Evolutionary conservation across 768 basidiomycete genomes (phyloP).

Genomic region (Clitopilus hobsonii): DNA sequence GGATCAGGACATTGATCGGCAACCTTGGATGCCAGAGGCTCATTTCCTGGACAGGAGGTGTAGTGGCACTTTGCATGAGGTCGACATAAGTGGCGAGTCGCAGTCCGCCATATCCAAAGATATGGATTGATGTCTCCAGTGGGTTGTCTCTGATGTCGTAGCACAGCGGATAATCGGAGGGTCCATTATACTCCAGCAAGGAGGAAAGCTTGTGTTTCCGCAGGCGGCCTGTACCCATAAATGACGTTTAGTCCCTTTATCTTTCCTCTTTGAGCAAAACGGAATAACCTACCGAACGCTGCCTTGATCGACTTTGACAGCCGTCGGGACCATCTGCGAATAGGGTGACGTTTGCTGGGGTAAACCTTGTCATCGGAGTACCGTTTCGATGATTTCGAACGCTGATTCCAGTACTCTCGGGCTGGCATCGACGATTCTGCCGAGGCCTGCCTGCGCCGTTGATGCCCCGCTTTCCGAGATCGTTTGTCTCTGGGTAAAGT

Average conservation of each 20-base stretch:
- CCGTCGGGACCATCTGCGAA: background rate
- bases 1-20: slow-evolving; percentile 51
- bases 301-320: background rate
- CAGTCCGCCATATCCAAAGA: slow-evolving; percentile 7
- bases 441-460: background rate
- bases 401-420: background rate
- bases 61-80: slow-evolving; percentile 32
- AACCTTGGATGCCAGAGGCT: slow-evolving; percentile 42
- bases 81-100: slow-evolving; percentile 15
- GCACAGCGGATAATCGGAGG: slow-evolving; percentile 7
- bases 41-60: slow-evolving; percentile 40
- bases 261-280: background rate
- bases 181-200: slow-evolving; percentile 7
- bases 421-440: background rate
- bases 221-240: background rate
- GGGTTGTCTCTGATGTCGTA: slow-evolving; percentile 14
- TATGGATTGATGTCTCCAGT: slow-evolving; percentile 5
- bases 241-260: too few relatives aligned
- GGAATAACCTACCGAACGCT: background rate
- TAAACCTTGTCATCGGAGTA: background rate
- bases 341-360: background rate
- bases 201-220: slow-evolving; percentile 7
- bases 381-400: background rate
- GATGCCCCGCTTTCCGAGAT: background rate
- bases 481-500: background rate